Base-by-base conservation (phyloP, 164 flowering plant genomes). In the Akebia trifoliata region DNA sequence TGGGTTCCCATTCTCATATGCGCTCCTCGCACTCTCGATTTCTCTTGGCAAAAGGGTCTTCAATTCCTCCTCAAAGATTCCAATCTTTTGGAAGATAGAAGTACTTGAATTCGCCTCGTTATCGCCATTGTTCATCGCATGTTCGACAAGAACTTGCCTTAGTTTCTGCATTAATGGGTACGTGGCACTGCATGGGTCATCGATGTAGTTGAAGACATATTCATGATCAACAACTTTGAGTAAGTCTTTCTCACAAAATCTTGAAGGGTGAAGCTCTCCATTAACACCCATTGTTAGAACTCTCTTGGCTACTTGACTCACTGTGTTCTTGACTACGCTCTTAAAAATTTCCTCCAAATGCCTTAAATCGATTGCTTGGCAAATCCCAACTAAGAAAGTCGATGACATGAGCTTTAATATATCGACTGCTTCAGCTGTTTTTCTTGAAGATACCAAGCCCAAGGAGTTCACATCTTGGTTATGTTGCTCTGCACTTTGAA, bases 381-480 rank as follows among this genome's bases (percentile, higher is more conserved):
- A 83, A 0, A 83, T 65, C 0, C 73, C 88, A 12, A 78, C 74
- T 37, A 83, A 34, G 72, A 61, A 83, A 0, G 82, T 83, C 0
- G 85, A 12, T 1, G 79, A 75, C 85, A 81, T 83, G 17, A 83
- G 71, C 75, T 83, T 80, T 56, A 83, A 43, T 5, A 83, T 75
- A 22, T 78, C 85, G 0, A 83, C 59, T 0, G 85, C 80, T 55
- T 83, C 85, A 1, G 78, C 79, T 4, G 81, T 81, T 55, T 83
- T 83, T 39, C 84, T 51, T 0, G 85, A 63, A 24, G 89, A 81
- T 22, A 83, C 81, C 42, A 83, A 44, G 0, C 89, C 89, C 38
- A 83, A 32, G 2, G 89, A 83, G 59, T 83, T 83, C 35, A 82
- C 87, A 57, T 82, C 87, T 53, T 81, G 86, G 67, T 81, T 81